These are phyloP conservation scores for Calocybe gangraenosa DNA, from an alignment of 768 basidiomycete genomes.

Conservation along the genomic window DNA sequence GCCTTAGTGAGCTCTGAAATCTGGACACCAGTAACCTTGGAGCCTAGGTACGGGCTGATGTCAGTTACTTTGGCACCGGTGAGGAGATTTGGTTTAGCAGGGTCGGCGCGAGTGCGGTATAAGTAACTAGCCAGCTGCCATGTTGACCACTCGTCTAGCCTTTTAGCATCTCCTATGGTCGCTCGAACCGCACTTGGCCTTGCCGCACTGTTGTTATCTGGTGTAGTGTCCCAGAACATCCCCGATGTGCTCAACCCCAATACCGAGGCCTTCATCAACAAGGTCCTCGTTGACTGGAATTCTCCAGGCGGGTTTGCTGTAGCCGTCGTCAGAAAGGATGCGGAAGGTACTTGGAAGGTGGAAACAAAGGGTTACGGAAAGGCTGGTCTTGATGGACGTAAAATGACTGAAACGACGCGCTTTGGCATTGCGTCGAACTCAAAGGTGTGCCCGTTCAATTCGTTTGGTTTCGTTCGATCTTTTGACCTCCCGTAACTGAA, in stretches of 20 bases:
- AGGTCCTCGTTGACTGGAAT: slow-evolving; percentile 21
- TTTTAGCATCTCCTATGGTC: not conserved
- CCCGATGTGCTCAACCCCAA: slow-evolving; percentile 12
- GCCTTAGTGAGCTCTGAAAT: slow-evolving; percentile 47
- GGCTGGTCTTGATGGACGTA: slow-evolving; percentile 16
- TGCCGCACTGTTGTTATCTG: not conserved
- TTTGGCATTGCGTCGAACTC: slow-evolving; percentile 25
- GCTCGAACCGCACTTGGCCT: not conserved
- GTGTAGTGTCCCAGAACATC: not conserved
- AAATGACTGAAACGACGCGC: slow-evolving; percentile 20
- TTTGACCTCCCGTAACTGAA: slow-evolving; percentile 10
- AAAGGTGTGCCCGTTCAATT: slow-evolving; percentile 13
- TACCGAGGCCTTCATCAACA: slow-evolving; percentile 18
- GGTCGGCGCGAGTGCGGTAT: slow-evolving; percentile 44
- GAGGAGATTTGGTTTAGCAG: slow-evolving; percentile 47
- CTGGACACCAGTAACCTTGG: slow-evolving; percentile 47
- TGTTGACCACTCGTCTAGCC: too few relatives aligned
- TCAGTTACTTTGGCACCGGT: slow-evolving; percentile 32
- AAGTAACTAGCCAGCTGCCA: slow-evolving; percentile 10
- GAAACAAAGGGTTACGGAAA: slow-evolving; percentile 26
- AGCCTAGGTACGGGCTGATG: slow-evolving; percentile 49
- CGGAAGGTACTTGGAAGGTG: slow-evolving; percentile 19
- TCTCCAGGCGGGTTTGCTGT: slow-evolving; percentile 23
- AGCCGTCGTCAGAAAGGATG: slow-evolving; percentile 21
- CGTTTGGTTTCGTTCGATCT: slow-evolving; percentile 19